Base-by-base conservation (phyloP, 495 filamentous ascomycete species). In the Zalerion maritima region DNA sequence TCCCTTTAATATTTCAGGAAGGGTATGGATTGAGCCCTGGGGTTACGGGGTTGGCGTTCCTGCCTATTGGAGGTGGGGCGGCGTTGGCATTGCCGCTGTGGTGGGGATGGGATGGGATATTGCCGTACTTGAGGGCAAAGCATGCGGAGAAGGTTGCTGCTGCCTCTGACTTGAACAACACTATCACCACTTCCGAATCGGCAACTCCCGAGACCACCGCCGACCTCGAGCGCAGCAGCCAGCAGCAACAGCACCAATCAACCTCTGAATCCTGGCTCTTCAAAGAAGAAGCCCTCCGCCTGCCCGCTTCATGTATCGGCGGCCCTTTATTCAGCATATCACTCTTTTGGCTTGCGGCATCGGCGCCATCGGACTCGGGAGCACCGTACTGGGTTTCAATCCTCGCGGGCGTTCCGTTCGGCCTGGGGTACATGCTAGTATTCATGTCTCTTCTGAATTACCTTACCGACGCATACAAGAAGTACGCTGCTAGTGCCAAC, bases 311-410 rank as follows among this genome's bases (percentile, higher is more conserved):
- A n/a, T 75, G 68, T 38, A 31, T 80, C 4, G 73, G 69, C 1
- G 77, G 76, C 0, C 71, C 75, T 0, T 52, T 72, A 11, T 69
- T 80, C 28, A 64, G 62, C 2, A 46, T 73, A 20, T 59, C 56
- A 12, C 52, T 80, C 22, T 84, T 84, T 54, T 86, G 79, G 80
- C 58, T 78, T 9, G 79, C 68, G 12, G 83, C 73, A 72, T 67
- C 73, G 2, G 67, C 76, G 1, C 54, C 55, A 3, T 26, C 51
- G 2, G 49, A 41, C 12, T n/a, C n/a, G n/a, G n/a, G n/a, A n/a
- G 57, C 81, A 6, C 63, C 68, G 34, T 81, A 71, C 58, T 60
- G 69, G n/a, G 67, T 71, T 3, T 77, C 78, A 0, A 60, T 71
- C 13, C 40, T 80, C 2, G 64, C 72, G 0, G 77, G 75, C 0